phyloP scores from a whole-genome alignment of 441 rosid species.

The Brassica hybrid region DNA sequence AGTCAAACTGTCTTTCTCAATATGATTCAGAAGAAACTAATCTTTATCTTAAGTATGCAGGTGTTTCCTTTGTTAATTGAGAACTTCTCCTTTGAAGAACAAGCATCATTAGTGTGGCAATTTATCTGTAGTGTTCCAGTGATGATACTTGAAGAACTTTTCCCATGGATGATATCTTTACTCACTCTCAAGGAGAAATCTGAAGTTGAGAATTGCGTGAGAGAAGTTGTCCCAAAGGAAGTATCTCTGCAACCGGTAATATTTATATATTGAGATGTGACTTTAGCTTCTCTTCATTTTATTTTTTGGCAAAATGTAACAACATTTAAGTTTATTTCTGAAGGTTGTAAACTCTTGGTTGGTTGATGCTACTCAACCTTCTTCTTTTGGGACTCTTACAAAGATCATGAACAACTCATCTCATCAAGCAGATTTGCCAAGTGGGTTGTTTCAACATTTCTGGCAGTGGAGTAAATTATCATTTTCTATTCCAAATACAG shows the following conservation, averaged over 20 bases:
- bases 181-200: conserved; percentile 49
- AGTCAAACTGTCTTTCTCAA: no score
- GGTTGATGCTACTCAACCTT: conserved; percentile 34
- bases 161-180: conserved; percentile 74
- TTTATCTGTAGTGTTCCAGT: conserved; percentile 71
- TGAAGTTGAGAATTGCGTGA: conserved; percentile 48
- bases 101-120: conserved; percentile 69
- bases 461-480: conserved; percentile 29
- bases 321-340: conserved; percentile 11
- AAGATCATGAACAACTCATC: conserved; percentile 18
- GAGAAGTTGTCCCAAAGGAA: conserved; percentile 54
- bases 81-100: conserved; percentile 61
- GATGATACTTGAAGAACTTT: conserved; percentile 57
- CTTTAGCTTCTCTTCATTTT: background rate
- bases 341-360: conserved; percentile 69
- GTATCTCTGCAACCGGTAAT: conserved; percentile 60
- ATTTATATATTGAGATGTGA: conserved; percentile 22
- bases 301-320: conserved; percentile 26
- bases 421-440: conserved; percentile 26
- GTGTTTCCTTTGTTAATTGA: conserved; percentile 66
- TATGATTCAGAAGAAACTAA: no score
- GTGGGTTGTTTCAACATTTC: conserved; percentile 37
- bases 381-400: conserved; percentile 27
- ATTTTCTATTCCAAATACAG: conserved; percentile 25
- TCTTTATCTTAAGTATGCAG: conserved; percentile 42